Evolutionary conservation across 768 basidiomycete species (phyloP), one percentile per base, ranked within the genome.

Genomic region (Austroboletus festivus): DNA sequence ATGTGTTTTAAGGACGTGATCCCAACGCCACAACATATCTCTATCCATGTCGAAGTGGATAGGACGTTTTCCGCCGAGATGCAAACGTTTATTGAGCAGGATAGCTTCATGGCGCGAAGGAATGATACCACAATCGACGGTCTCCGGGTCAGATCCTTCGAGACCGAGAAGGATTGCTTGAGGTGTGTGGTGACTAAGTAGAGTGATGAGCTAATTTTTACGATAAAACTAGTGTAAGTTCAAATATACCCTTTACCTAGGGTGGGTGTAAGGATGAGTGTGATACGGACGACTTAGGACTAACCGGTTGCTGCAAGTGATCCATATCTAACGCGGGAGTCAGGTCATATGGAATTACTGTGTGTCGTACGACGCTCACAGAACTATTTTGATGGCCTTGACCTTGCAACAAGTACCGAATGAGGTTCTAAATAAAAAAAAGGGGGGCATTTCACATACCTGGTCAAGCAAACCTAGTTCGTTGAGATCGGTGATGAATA

Each of bases 21-120:
- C 88, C 82, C 83, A 91, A 21, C 86, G 75, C 92, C 92, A 95
- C 20, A 93, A 71, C 90, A 98, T 91, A 63, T 98, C 95, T 22
- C 80, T 76, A 52, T 92, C 83, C 79, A 90, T 86, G 64, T 93
- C 87, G 59, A 89, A 97, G 41, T 77, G 68, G 52, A 98, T 89
- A n/a, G 75, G 71, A 48, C 87, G 86, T 42, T 75, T 72, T 8
- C 91, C 92, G 13, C 77, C 84, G 5, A 97, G 78, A 39, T 82
- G 65, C 15, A 95, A 77, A 5, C 68, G 70, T 62, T 87, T 86
- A 58, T 78, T 82, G 24, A 72, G 60, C 18, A 86, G 61, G 47
- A 96, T 91, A 6, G 77, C 71, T 7, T 74, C 71, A 63, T 93
- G 92, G 18, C 90, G 82, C 3, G 83, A 77, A 10, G 85, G 79